These are phyloP conservation scores for Trematosphaeria pertusa DNA, from an alignment of 2,329 filamentous ascomycete genomes.

Conservation along the genomic window DNA sequence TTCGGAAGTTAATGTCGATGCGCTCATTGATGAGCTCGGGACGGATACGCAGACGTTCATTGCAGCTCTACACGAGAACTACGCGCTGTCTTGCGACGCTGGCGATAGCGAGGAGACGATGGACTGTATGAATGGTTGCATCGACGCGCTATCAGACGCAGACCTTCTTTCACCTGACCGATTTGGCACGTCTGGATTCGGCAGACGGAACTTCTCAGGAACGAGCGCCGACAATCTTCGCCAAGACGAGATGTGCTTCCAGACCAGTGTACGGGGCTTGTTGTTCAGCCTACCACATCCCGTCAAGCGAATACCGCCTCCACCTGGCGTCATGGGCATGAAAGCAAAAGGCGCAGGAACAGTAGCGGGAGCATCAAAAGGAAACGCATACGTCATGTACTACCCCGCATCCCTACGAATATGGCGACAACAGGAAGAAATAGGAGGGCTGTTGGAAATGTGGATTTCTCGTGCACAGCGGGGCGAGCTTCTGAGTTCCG, in stretches of 20 bases:
- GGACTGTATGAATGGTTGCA: slow-evolving; percentile 82
- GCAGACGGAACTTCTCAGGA: slow-evolving; percentile 57
- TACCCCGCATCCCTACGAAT: slow-evolving; percentile 85
- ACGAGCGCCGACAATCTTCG: slow-evolving; percentile 73
- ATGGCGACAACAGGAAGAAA: slow-evolving; percentile 83
- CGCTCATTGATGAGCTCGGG: slow-evolving; percentile 89
- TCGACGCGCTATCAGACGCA: slow-evolving; percentile 84
- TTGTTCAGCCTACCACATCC: slow-evolving; percentile 85
- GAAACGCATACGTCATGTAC: slow-evolving; percentile 85
- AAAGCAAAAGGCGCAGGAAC: slow-evolving; percentile 38
- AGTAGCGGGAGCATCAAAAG: slow-evolving; percentile 33
- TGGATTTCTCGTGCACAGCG: slow-evolving; percentile 67
- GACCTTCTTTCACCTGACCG: slow-evolving; percentile 82
- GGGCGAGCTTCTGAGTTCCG: slow-evolving; percentile 38
- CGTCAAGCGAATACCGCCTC: slow-evolving; percentile 68
- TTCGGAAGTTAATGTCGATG: slow-evolving; percentile 62
- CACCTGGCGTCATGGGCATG: slow-evolving; percentile 44
- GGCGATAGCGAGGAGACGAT: slow-evolving; percentile 67
- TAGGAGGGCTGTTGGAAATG: slow-evolving; percentile 74
- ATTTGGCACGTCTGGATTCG: slow-evolving; percentile 67
- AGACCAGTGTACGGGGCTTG: slow-evolving; percentile 85
- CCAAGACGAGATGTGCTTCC: slow-evolving; percentile 93
- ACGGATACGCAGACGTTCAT: slow-evolving; percentile 92
- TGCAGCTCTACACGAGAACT: slow-evolving; percentile 92
- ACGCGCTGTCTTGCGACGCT: slow-evolving; percentile 79